Evolutionary conservation across 176 grass and related monocot species (phyloP), one percentile per base, ranked within the genome.

Genomic region (Ananas comosus): DNA sequence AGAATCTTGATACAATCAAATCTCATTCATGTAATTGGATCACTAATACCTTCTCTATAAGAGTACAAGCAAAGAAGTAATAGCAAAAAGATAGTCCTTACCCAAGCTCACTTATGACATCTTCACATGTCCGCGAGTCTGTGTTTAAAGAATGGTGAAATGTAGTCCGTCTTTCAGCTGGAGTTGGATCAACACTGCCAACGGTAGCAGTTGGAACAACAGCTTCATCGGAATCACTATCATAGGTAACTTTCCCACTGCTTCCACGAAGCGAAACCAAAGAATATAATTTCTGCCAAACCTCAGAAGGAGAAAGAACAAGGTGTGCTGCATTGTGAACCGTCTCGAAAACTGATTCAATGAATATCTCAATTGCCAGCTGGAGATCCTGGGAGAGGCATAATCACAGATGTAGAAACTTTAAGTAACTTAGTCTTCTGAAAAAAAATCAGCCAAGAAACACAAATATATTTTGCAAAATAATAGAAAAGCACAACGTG

Each of bases 101-200:
- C 93, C 89, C 93, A 85, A 90, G 93, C 71, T 97, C 93, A 77
- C 73, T 83, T 66, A 92, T 97, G 79, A 97, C 93, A 88, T 97
- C 93, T 79, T 87, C 79, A 72, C 89, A 97, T 72, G 93, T 97
- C 29, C 86, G 78, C 61, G 93, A 89, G 88, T 97, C 89, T 49
- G 89, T 97, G 68, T 97, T 92, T 70, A 97, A 80, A 75, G 86
- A 82, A 73, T 92, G 82, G 66, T 85, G 89, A 79, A 85, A 82
- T 65, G 81, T 42, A 48, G 68, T 79, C 63, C 78, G 82, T 78
- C 75, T 85, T 84, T 96, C 83, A 57, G 78, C 83, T 21, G 86
- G 89, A 53, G 64, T 64, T 12, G 93, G 89, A 85, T 83, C 79
- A 68, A 66, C 42, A 72, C 82, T 91, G 74, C 93, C 86, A 85